Percentiles rank a stretch among this genome's conserved stretches.
Evolutionary conservation across 257 asterid species (phyloP).

Genomic region (Henckelia pumila): DNA sequence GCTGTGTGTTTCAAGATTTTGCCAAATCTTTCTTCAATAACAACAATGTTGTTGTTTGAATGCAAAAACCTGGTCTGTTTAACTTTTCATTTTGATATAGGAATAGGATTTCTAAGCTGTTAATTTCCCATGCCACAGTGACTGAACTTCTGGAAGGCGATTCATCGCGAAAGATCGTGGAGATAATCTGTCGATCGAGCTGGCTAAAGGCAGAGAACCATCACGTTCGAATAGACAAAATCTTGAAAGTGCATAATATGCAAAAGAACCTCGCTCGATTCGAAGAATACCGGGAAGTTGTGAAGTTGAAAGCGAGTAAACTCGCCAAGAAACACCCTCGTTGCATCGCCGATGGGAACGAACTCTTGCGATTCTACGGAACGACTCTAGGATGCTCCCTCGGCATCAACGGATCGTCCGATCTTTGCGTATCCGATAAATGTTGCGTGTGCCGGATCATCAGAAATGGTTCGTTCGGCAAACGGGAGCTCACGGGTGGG

Average conservation of each 20-base stretch:
- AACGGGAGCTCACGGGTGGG: conserved; percentile 51
- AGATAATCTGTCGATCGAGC: conserved; percentile 80
- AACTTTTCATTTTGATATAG: not conserved
- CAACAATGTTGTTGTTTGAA: not conserved
- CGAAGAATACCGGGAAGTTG: conserved; percentile 77
- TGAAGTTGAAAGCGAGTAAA: conserved; percentile 65
- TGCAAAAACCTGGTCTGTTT: not conserved
- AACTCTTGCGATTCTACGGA: conserved; percentile 72
- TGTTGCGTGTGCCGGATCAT: conserved; percentile 75
- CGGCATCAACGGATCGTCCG: conserved; percentile 60
- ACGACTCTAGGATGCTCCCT: conserved; percentile 68
- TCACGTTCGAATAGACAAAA: conserved; percentile 58
- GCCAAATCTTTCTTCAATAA: not conserved
- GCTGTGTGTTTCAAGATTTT: not conserved
- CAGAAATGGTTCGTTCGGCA: conserved; percentile 59
- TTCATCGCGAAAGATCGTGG: conserved; percentile 85
- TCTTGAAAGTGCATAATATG: conserved; percentile 72
- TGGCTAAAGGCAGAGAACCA: conserved; percentile 57
- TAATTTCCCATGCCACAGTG: conserved; percentile 38
- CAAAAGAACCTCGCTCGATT: conserved; percentile 66
- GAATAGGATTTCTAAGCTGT: not conserved
- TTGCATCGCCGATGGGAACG: conserved; percentile 89
- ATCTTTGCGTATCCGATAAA: conserved; percentile 64
- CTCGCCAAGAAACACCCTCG: conserved; percentile 86
- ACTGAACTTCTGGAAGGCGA: conserved; percentile 88